Evolutionary conservation across 345 rosid genomes (phyloP), one percentile per base, ranked within the genome.

Genomic region (Eucalyptus tenuipes): DNA sequence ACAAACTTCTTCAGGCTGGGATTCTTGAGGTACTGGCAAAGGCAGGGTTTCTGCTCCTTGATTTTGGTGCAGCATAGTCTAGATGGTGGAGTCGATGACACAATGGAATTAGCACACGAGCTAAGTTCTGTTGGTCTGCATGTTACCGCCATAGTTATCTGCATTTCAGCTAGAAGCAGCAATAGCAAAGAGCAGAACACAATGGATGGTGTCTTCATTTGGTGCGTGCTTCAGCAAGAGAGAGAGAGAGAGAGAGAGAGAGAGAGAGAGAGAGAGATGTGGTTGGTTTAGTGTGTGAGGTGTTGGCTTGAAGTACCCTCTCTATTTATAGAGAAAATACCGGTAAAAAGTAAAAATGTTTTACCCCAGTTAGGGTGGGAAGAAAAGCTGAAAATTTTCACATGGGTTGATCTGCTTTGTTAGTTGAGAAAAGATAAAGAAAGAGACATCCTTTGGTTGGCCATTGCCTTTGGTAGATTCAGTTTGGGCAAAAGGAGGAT

Each of bases 11-110:
- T 93, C 71, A 98, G 95, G 61, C 88, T 94, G 3, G 98, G 99
- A 88, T 98, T 96, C 90, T 91, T 94, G 87, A 97, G 93, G 94
- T 98, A 98, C 47, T 94, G 93, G 93, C 99, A 98, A 68, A 98
- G 96, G 79, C 99, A 98, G 88, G 99, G 99, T 91, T 94, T 94
- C 92, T 98, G 99, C 49, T 96, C 95, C 88, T 90, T 96, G 90
- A 98, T 95, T 95, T 94, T 98, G 84, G 87, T 91, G 93, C 99
- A 97, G 92, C 99, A 98, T 75, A 91, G 88, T 8, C 88, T 90
- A 1, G 99, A 93, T 75, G 99, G 99, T 55, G 95, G 97, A 79
- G 98, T 49, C 18, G 94, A 91, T 68, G 96, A 91, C 31, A 96
- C 93, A 89, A 98, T 96, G 24, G 99, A 99, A 40, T 93, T 86